A percentile compares a stretch with the other conserved stretches of the same genome.
phyloP scores from a whole-genome alignment of 2,329 filamentous ascomycete genomes.

The Basipetospora sp. region DNA sequence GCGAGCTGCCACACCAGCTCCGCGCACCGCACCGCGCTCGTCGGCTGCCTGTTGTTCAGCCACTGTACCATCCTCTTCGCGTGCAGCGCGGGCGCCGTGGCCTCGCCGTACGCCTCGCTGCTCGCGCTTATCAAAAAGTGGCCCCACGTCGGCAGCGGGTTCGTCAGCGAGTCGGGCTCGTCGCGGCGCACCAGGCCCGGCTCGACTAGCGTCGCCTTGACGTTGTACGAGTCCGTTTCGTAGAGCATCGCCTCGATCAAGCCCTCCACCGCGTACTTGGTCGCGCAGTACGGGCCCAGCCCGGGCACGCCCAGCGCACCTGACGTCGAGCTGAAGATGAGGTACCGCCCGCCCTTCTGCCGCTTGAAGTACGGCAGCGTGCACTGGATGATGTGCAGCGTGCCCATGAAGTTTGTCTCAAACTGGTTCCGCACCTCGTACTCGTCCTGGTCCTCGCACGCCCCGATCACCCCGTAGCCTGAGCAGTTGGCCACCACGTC shows the following conservation, averaged over 20 bases:
- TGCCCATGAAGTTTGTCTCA: constrained; percentile 95
- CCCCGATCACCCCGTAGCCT: constrained; percentile 86
- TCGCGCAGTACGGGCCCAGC: constrained; percentile 85
- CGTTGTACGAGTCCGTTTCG: constrained; percentile 78
- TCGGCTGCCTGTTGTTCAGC: constrained; percentile 83
- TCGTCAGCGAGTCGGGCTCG: constrained; percentile 46
- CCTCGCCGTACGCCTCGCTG: constrained; percentile 63
- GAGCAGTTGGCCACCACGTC: constrained; percentile 90
- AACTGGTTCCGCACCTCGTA: constrained; percentile 91
- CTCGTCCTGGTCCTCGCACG: constrained; percentile 93
- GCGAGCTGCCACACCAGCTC: constrained; percentile 89
- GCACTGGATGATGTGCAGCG: constrained; percentile 79
- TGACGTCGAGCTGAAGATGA: constrained; percentile 87
- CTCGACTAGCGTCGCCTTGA: constrained; percentile 86
- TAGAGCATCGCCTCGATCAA: constrained; percentile 94
- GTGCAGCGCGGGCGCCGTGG: constrained; percentile 73
- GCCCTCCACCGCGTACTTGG: constrained; percentile 92
- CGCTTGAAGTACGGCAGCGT: constrained; percentile 77
- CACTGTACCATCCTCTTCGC: constrained; percentile 85
- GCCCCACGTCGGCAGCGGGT: constrained; percentile 64
- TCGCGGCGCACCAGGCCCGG: constrained; percentile 79
- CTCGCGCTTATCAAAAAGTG: constrained; percentile 84
- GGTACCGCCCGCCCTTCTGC: constrained; percentile 62
- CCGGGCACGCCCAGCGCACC: constrained; percentile 89
- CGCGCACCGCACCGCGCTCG: constrained; percentile 80